Conservation (phyloP, 225 moss, liverwort and hornwort genomes). For the Pseudisothecium myosuroides region DNA sequence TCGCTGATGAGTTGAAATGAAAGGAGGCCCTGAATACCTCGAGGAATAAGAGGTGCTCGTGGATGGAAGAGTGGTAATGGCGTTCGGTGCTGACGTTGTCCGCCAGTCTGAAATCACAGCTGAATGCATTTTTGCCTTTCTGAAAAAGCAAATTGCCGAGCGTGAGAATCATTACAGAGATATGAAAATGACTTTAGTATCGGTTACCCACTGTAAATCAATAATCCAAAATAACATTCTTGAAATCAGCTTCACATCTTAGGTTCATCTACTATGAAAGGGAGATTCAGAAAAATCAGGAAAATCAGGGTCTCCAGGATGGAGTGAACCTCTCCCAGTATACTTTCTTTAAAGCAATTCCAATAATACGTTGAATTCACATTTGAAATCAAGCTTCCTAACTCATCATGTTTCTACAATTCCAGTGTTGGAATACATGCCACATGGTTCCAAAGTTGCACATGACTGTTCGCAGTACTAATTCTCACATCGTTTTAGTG, state of each 20-base stretch:
- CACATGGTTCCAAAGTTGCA: neutral
- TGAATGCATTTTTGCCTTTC: conserved; percentile 36
- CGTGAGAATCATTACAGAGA: neutral
- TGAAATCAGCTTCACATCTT: neutral
- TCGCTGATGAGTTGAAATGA: conserved; percentile 15
- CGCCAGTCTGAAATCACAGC: conserved; percentile 51
- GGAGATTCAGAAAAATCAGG: neutral
- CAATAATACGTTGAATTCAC: neutral
- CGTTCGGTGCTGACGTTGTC: conserved; percentile 13
- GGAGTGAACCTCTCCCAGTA: neutral
- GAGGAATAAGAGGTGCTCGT: conserved; percentile 30
- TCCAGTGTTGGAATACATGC: neutral
- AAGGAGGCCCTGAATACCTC: conserved; percentile 12
- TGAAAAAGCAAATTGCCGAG: neutral
- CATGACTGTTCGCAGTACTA: neutral
- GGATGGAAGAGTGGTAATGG: conserved; percentile 4
- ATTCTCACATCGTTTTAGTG: neutral
- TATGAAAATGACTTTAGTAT: neutral
- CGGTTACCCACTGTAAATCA: neutral
- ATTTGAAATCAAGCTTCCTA: neutral
- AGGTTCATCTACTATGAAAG: neutral
- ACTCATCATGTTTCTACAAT: neutral
- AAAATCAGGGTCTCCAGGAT: neutral
- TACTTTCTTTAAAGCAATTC: neutral
- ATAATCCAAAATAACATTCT: neutral